Conservation (phyloP, 2,329 filamentous ascomycete genomes). For the Blastomyces gilchristii region DNA sequence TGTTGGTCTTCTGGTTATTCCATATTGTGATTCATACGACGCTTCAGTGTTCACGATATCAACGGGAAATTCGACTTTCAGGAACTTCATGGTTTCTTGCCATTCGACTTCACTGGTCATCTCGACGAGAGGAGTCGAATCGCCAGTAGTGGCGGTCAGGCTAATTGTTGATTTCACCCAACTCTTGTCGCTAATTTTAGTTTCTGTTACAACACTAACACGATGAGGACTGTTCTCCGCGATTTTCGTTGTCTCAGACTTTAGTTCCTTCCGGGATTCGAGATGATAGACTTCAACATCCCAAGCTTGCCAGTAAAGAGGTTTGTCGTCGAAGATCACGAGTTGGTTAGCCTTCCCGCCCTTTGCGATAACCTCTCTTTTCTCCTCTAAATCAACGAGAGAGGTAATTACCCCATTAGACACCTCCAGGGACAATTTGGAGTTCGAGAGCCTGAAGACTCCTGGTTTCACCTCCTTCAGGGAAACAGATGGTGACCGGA, state of each 20-base stretch:
- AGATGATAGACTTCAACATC: constrained; percentile 96
- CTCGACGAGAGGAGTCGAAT: constrained; percentile 58
- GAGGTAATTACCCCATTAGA: constrained; percentile 71
- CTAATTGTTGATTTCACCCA: constrained; percentile 80
- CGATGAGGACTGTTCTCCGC: constrained; percentile 61
- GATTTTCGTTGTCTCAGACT: constrained; percentile 58
- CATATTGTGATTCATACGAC: constrained; percentile 90
- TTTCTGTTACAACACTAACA: constrained; percentile 73
- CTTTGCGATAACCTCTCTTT: constrained; percentile 66
- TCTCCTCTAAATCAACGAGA: constrained; percentile 61
- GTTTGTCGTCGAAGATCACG: constrained; percentile 94
- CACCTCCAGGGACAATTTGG: constrained; percentile 62
- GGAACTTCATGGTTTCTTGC: constrained; percentile 93
- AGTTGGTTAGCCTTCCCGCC: constrained; percentile 75
- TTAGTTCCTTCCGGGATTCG: constrained; percentile 68
- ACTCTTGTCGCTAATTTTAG: constrained; percentile 76
- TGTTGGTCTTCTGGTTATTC: constrained; percentile 76
- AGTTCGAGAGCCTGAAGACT: constrained; percentile 70
- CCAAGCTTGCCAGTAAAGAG: constrained; percentile 95
- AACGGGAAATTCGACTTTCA: constrained; percentile 97
- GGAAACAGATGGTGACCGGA: constrained; percentile 28
- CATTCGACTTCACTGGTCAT: constrained; percentile 84
- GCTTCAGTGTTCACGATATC: constrained; percentile 85
- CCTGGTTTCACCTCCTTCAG: constrained; percentile 46
- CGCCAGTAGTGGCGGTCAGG: constrained; percentile 57